Evolutionary conservation across 176 grass and related monocot genomes (phyloP), one percentile per base, ranked within the genome.

Genomic region (Luzula sylvatica): DNA sequence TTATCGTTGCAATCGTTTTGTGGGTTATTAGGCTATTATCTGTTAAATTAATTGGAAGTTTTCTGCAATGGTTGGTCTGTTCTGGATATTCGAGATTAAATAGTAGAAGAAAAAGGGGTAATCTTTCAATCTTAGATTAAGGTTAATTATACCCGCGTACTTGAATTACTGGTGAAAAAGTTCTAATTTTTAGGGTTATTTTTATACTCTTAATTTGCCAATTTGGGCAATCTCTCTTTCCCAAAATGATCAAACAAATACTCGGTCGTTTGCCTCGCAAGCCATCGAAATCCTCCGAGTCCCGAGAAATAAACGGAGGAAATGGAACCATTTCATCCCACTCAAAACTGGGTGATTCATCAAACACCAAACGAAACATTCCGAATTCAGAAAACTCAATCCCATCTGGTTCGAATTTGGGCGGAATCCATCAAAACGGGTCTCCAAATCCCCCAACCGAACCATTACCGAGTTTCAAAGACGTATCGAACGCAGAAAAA

Each of bases 181-280:
- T 21, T 64, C 5, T 6, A 26, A 19, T 46, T 35, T 23, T 42
- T 23, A 17, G 38, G 39, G 35, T 61, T 15, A n/a, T n/a, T n/a
- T n/a, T n/a, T n/a, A n/a, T n/a, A n/a, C n/a, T n/a, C n/a, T n/a
- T n/a, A n/a, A 24, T 26, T 45, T 14, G 38, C 42, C n/a, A 44
- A 61, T 21, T 61, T 61, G 39, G 57, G 57, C 27, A 11, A 43
- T 57, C 39, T 61, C 3, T n/a, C n/a, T 18, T 8, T 14, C 22
- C 65, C 42, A 54, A 67, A 72, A 95, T 95, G 90, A 88, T 95
- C 47, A 95, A 95, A 19, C 84, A 95, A 65, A 78, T 95, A 60
- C 66, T 95, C n/a, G 80, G 80, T 26, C 71, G 84, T 55, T 69
- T 95, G 38, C 84, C 90, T 8, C 82, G 74, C 42, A 88, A 88